A percentile compares a stretch with the other conserved stretches of the same genome.
Conservation (phyloP, 1,284 basidiomycete genomes). For the Rhodotorula sp. region DNA sequence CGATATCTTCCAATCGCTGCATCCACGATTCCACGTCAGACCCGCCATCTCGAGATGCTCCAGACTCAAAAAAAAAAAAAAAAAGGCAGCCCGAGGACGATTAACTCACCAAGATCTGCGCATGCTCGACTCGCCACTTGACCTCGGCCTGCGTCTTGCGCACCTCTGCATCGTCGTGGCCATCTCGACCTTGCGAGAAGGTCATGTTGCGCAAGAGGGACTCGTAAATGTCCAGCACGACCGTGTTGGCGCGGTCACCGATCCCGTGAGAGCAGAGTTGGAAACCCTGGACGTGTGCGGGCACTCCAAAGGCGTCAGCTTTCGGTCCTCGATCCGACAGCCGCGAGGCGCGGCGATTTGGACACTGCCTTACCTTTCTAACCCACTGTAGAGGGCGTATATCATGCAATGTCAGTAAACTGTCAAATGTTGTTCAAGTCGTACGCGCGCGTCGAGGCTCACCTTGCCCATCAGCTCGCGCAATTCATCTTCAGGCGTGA, state of each 20-base stretch:
- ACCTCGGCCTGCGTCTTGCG: slow-evolving; percentile 45
- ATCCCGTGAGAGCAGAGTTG: slow-evolving; percentile 79
- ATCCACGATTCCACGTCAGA: background rate
- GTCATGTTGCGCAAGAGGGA: slow-evolving; percentile 57
- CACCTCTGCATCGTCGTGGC: slow-evolving; percentile 2
- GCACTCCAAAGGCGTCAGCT: background rate
- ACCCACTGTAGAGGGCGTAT: slow-evolving; percentile 6
- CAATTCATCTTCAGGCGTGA: slow-evolving; percentile 59
- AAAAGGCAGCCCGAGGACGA: too few relatives aligned
- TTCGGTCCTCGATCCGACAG: background rate
- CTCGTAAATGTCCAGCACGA: slow-evolving; percentile 78
- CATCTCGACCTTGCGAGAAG: slow-evolving; percentile 39
- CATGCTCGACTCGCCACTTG: slow-evolving; percentile 82
- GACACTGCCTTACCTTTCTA: slow-evolving; percentile 11
- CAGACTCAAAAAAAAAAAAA: background rate
- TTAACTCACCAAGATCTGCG: slow-evolving; percentile 67
- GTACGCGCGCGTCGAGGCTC: background rate
- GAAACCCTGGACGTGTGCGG: slow-evolving; percentile 30
- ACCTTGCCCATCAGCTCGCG: slow-evolving; percentile 57
- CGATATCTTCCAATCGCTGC: slow-evolving; percentile 61
- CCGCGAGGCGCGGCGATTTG: too few relatives aligned
- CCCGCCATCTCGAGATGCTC: background rate
- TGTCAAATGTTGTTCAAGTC: too few relatives aligned
- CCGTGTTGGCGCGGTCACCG: slow-evolving; percentile 81
- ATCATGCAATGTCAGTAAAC: too few relatives aligned